Evolutionary conservation across 73 alveolate genomes (phyloP).

Genomic region (Breviolum minutum): DNA sequence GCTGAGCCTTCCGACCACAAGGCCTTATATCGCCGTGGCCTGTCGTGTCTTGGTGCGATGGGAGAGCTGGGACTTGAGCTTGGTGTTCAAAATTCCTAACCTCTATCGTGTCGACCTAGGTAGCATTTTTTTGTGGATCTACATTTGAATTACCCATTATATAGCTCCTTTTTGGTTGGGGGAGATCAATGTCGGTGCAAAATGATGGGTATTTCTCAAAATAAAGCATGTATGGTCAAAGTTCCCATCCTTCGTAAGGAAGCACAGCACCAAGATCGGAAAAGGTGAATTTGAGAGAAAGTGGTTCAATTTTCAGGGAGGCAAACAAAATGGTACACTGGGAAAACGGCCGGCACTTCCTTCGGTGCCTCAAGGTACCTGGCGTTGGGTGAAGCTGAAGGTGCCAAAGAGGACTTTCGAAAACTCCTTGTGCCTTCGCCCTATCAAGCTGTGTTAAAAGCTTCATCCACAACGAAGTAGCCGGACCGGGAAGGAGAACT

Average conservation of each 20-base stretch:
- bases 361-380: not conserved
- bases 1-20: slow-evolving; percentile 40
- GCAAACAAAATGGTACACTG: too few species aligned
- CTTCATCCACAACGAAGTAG: not conserved
- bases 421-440: not conserved
- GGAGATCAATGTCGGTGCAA: too few species aligned
- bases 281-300: not conserved
- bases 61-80: not conserved
- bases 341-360: too few species aligned
- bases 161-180: too few species aligned
- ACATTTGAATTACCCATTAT: too few species aligned
- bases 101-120: not conserved
- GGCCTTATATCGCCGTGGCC: slow-evolving; percentile 54
- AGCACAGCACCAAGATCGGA: not conserved
- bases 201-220: too few species aligned
- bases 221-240: too few species aligned
- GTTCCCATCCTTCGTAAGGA: not conserved
- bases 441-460: not conserved
- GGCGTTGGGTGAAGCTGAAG: slow-evolving; percentile 21
- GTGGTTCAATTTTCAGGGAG: too few species aligned
- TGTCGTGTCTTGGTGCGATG: not conserved
- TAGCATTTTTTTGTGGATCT: too few species aligned
- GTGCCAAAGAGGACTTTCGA: slow-evolving; percentile 21
- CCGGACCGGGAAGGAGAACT: too few species aligned
- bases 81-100: not conserved